Conservation (phyloP, 2,329 filamentous ascomycete genomes). For the Ascochyta viciae-villosae region DNA sequence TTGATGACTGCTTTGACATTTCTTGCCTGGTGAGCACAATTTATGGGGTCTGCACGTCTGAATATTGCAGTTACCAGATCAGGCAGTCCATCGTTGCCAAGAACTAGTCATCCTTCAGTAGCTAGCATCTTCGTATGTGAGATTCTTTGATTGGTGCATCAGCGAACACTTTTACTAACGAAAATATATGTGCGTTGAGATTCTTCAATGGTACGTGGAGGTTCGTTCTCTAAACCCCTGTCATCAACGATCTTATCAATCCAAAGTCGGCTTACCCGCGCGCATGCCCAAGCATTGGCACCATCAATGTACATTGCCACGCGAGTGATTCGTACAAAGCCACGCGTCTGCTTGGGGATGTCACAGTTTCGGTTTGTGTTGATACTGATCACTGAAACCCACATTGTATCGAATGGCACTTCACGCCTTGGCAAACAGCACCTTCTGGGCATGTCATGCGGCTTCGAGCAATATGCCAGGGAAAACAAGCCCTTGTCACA, state of each 20-base stretch:
- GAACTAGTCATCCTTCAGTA: not conserved
- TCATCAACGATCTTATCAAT: not conserved
- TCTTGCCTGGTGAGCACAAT: not conserved
- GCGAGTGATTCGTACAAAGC: not conserved
- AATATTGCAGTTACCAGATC: not conserved
- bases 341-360: not conserved
- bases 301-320: not conserved
- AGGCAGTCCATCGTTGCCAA: not conserved
- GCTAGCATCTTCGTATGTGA: not conserved
- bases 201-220: not conserved
- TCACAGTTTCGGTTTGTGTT: not conserved
- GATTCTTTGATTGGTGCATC: not conserved
- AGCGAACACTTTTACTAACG: not conserved
- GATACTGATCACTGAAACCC: not conserved
- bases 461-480: not conserved
- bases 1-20: not conserved
- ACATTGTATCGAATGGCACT: not conserved
- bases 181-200: too few species aligned
- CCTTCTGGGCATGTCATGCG: not conserved
- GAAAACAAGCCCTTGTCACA: constrained; percentile 5
- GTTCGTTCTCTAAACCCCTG: not conserved
- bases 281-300: not conserved
- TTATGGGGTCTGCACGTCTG: not conserved
- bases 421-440: not conserved
- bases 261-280: not conserved